Evolutionary conservation across 2,329 filamentous ascomycete genomes (phyloP).

Genomic region (Ceratocystis ficicola): DNA sequence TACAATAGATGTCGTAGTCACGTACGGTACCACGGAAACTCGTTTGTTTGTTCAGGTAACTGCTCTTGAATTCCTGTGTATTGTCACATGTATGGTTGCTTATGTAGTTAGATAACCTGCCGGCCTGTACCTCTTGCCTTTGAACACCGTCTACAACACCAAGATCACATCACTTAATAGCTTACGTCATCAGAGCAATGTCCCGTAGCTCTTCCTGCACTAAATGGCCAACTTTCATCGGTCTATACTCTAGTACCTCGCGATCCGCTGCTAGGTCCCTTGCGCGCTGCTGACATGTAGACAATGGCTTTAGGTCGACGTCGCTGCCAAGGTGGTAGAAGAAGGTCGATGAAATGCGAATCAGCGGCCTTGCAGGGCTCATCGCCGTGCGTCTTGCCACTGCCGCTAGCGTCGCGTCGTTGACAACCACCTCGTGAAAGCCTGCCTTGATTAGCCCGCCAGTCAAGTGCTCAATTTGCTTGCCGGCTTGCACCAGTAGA

Average conservation of each 20-base stretch:
- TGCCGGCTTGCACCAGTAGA: constrained; percentile 49
- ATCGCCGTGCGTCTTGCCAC: constrained; percentile 34
- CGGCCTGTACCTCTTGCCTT: no score
- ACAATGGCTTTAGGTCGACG: constrained; percentile 42
- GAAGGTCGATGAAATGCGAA: constrained; percentile 48
- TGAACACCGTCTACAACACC: not conserved
- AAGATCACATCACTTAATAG: not conserved
- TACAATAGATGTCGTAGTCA: not conserved
- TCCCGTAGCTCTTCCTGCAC: constrained; percentile 36
- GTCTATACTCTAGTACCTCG: constrained; percentile 32
- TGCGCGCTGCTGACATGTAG: constrained; percentile 36
- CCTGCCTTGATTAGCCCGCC: constrained; percentile 50
- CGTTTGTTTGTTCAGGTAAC: not conserved
- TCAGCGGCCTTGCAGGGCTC: constrained; percentile 38
- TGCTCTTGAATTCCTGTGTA: not conserved
- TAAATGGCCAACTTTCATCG: constrained; percentile 48
- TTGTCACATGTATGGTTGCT: not conserved
- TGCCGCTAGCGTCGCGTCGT: constrained; percentile 38
- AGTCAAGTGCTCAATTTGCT: constrained; percentile 50
- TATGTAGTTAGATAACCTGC: no score
- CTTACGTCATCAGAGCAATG: constrained; percentile 34
- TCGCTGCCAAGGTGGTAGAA: constrained; percentile 51
- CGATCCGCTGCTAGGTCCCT: constrained; percentile 42
- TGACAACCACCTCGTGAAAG: constrained; percentile 51
- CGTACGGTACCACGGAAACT: not conserved